Evolutionary conservation across 257 asterid species (phyloP), one percentile per base, ranked within the genome.

Genomic region (Primulina huaijiensis): DNA sequence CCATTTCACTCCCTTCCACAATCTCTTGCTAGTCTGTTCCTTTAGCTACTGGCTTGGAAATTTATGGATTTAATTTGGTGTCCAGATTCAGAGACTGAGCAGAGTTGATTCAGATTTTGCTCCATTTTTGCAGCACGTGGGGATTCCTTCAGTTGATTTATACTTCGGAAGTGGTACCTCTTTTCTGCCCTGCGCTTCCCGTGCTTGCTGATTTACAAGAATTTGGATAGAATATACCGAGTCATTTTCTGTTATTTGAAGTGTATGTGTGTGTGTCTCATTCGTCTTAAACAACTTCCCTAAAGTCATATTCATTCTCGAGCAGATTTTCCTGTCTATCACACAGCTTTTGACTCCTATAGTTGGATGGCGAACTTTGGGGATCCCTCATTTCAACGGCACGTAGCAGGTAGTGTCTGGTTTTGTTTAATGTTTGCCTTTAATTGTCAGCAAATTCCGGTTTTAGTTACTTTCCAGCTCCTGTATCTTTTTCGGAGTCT

Each of bases 271-370:
- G 46, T 62, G 7, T 53, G 59, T 38, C n/a, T 35, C 60, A 34
- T 64, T 74, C 60, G 55, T 76, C 66, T 69, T 64, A 35, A 46
- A 46, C 72, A 71, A 52, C 64, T 67, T 46, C 60, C 72, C 25
- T 59, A 40, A 69, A 63, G 62, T 61, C 60, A 64, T 62, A 2
- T 9, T 75, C 23, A 23, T 60, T 62, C 53, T 71, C 76, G 43
- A 80, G 83, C 95, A 88, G 98, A 87, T 68, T 93, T 87, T 78
- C 90, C 98, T 14, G 97, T 89, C 71, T 93, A 93, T 82, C 98
- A 93, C 83, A 90, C 98, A 34, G 94, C 94, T 67, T 93, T 84
- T 52, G 98, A 93, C 81, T 87, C 98, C 65, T 93, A 87, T 73
- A 86, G 85, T 57, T 93, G 98, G 98, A 90, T 90, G 95, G 50